Conservation (phyloP, 2,329 filamentous ascomycete species). For the Pseudogymnoascus sp. region DNA sequence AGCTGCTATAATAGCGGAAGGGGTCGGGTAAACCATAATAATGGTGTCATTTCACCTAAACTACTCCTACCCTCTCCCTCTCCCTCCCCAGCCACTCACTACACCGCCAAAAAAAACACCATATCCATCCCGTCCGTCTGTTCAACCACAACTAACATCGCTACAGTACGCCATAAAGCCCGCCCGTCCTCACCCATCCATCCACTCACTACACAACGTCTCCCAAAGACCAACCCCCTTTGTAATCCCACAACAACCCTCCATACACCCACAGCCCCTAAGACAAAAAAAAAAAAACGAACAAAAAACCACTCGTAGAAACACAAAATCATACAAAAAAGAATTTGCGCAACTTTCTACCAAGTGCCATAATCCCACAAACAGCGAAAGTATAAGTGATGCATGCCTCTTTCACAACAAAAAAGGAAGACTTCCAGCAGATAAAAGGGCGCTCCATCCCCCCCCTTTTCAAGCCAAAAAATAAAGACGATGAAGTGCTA, state of each 20-base stretch:
- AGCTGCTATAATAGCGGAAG: no score
- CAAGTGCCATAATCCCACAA: neutral
- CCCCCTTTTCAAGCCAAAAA: neutral
- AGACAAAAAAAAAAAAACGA: neutral
- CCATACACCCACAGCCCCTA: neutral
- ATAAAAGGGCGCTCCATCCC: neutral
- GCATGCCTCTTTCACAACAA: no score
- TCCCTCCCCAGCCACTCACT: slow-evolving; percentile 11
- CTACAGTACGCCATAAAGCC: neutral
- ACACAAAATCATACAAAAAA: neutral
- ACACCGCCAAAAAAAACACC: slow-evolving; percentile 27
- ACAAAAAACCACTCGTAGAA: neutral
- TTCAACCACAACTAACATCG: neutral
- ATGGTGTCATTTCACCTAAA: slow-evolving; percentile 13
- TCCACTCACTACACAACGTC: no score
- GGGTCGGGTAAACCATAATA: neutral
- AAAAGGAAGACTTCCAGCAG: neutral
- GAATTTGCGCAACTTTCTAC: neutral
- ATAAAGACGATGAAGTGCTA: neutral
- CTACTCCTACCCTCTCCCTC: slow-evolving; percentile 20
- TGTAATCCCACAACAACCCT: neutral
- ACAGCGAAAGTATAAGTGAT: no score
- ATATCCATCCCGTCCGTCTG: neutral
- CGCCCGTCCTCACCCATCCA: neutral
- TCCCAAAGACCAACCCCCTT: neutral